Evolutionary conservation across 352 stramenopile genomes (phyloP).

Genomic region (Phytophthora podocarpi): DNA sequence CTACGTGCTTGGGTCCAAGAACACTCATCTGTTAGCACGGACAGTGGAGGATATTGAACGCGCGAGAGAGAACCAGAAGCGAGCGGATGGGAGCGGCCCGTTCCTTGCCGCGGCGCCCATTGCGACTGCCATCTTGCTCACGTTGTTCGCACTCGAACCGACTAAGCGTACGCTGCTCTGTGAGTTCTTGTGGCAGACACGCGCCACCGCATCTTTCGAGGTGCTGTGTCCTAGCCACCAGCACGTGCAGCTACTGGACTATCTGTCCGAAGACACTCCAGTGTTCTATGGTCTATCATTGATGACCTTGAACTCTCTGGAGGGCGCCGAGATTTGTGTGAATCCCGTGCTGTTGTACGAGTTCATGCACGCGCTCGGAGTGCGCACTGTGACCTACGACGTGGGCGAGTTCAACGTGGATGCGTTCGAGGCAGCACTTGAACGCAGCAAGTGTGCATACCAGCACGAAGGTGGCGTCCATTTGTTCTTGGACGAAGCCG

Average conservation of each 20-base stretch:
- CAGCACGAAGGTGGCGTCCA: slow-evolving; percentile 79
- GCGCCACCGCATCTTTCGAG: slow-evolving; percentile 79
- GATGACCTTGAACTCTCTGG: slow-evolving; percentile 39
- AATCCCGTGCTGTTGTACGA: slow-evolving; percentile 78
- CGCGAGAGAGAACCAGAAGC: slow-evolving; percentile 22
- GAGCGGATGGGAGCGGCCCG: slow-evolving; percentile 36
- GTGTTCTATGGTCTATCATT: slow-evolving; percentile 84
- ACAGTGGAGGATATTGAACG: slow-evolving; percentile 56
- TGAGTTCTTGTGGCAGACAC: slow-evolving; percentile 81
- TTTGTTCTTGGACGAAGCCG: slow-evolving; percentile 65
- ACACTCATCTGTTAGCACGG: slow-evolving; percentile 69
- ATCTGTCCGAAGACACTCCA: slow-evolving; percentile 67
- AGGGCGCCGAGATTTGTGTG: slow-evolving; percentile 70
- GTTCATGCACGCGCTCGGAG: slow-evolving; percentile 51
- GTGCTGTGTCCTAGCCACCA: slow-evolving; percentile 74
- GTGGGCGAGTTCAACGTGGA: slow-evolving; percentile 49
- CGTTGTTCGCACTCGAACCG: slow-evolving; percentile 40
- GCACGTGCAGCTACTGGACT: slow-evolving; percentile 79
- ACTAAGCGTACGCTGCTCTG: slow-evolving; percentile 55
- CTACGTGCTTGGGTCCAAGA: slow-evolving; percentile 83
- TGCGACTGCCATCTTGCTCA: slow-evolving; percentile 46
- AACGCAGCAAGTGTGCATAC: slow-evolving; percentile 54
- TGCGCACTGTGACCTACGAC: slow-evolving; percentile 68
- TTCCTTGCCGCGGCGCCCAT: slow-evolving; percentile 62
- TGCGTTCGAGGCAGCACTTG: slow-evolving; percentile 39